Evolutionary conservation across 257 asterid genomes (phyloP).

Genomic region (Solanum habrochaites): DNA sequence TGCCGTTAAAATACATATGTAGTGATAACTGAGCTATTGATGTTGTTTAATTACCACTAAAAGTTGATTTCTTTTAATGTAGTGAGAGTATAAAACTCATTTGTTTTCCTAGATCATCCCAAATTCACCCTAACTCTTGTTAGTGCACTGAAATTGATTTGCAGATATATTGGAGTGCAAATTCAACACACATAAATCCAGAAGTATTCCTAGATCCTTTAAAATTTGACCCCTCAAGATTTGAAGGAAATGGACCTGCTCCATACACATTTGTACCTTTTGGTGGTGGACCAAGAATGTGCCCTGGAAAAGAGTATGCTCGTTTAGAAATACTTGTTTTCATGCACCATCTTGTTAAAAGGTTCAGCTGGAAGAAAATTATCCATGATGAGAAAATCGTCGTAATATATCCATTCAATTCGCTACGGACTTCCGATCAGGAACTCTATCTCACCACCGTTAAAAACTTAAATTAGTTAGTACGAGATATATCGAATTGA

Average conservation of each 20-base stretch:
- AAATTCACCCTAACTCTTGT: background rate
- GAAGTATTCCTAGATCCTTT: constrained; percentile 30
- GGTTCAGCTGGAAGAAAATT: constrained; percentile 23
- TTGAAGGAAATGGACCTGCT: constrained; percentile 41
- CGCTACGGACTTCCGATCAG: constrained; percentile 49
- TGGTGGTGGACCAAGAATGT: constrained; percentile 59
- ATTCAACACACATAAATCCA: constrained; percentile 35
- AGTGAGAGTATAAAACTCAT: too few relatives aligned
- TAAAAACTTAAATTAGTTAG: background rate
- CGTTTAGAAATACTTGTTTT: constrained; percentile 44
- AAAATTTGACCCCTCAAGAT: background rate
- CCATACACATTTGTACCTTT: constrained; percentile 54
- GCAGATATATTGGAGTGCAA: constrained; percentile 47
- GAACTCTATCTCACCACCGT: constrained; percentile 11
- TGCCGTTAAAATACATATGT: too few relatives aligned
- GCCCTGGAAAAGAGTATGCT: constrained; percentile 50
- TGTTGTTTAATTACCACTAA: too few relatives aligned
- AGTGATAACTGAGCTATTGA: too few relatives aligned
- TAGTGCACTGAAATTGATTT: background rate
- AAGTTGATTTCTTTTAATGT: too few relatives aligned
- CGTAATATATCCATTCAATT: constrained; percentile 34
- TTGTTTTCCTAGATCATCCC: too few relatives aligned
- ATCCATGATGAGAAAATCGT: constrained; percentile 29
- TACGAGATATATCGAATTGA: background rate
- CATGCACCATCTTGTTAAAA: constrained; percentile 41